Evolutionary conservation across 2,329 filamentous ascomycete genomes (phyloP).

Genomic region (Phialemonium atrogriseum): DNA sequence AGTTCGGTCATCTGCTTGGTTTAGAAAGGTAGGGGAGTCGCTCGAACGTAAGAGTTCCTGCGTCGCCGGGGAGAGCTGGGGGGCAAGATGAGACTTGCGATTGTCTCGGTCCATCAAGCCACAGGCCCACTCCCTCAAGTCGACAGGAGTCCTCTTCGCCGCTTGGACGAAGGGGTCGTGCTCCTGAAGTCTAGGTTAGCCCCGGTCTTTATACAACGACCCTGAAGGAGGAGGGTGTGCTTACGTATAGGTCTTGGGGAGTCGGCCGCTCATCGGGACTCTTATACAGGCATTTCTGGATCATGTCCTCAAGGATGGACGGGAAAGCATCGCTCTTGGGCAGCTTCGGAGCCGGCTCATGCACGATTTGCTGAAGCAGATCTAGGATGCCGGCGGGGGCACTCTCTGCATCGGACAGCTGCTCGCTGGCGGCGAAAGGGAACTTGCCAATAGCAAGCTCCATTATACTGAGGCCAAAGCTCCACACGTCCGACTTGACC

Average conservation of each 20-base stretch:
- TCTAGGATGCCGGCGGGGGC: slow-evolving; percentile 93
- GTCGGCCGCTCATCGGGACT: slow-evolving; percentile 82
- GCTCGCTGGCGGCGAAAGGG: slow-evolving; percentile 73
- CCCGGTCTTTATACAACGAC: not conserved
- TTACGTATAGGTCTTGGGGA: slow-evolving; percentile 84
- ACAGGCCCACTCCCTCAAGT: slow-evolving; percentile 88
- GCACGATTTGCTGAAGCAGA: slow-evolving; percentile 91
- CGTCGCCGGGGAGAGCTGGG: slow-evolving; percentile 69
- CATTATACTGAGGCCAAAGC: slow-evolving; percentile 91
- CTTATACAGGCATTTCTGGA: slow-evolving; percentile 91
- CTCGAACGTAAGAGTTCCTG: slow-evolving; percentile 63
- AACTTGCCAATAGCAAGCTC: slow-evolving; percentile 97
- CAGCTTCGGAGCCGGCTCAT: slow-evolving; percentile 86
- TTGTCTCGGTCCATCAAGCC: slow-evolving; percentile 92
- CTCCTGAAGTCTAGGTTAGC: slow-evolving; percentile 48
- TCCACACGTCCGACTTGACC: slow-evolving; percentile 98
- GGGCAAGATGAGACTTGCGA: slow-evolving; percentile 85
- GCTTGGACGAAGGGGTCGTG: slow-evolving; percentile 92
- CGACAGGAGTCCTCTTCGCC: slow-evolving; percentile 90
- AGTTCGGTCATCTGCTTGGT: slow-evolving; percentile 36
- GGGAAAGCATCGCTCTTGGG: slow-evolving; percentile 98
- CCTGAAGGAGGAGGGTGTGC: slow-evolving; percentile 20
- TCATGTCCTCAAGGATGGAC: slow-evolving; percentile 89
- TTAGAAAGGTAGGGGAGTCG: slow-evolving; percentile 46
- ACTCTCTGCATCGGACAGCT: slow-evolving; percentile 63